Conservation (phyloP, 139 green algal genomes). For the Auxenochlorella pyrenoidosa region DNA sequence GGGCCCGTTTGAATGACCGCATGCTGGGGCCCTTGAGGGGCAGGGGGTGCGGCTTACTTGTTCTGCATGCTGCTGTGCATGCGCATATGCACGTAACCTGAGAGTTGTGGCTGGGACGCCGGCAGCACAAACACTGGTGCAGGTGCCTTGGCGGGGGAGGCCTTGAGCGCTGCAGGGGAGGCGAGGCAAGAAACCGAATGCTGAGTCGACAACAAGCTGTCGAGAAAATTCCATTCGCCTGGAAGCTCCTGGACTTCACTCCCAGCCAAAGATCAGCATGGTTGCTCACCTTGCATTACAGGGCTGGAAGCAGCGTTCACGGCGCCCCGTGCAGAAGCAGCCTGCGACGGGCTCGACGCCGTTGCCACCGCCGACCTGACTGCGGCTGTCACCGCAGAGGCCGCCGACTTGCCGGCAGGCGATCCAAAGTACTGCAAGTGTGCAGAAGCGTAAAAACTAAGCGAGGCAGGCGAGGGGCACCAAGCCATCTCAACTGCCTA, state of each 20-base stretch:
- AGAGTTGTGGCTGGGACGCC: background rate
- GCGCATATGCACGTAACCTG: slow-evolving; percentile 4
- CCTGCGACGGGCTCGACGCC: background rate
- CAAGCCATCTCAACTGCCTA: background rate
- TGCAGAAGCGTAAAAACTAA: background rate
- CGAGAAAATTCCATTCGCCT: background rate
- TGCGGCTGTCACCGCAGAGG: too few relatives aligned
- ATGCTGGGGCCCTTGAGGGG: background rate
- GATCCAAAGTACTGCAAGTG: slow-evolving; percentile 21
- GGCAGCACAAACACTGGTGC: background rate
- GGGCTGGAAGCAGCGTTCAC: background rate
- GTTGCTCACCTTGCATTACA: background rate
- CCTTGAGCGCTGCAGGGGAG: background rate
- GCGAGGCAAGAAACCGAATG: background rate
- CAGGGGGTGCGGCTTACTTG: background rate
- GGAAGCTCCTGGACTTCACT: background rate
- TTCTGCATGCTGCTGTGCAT: slow-evolving; percentile 19
- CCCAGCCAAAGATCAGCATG: background rate
- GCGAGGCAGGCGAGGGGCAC: background rate
- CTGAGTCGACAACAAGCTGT: background rate
- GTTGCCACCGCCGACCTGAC: background rate
- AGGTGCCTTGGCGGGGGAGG: background rate
- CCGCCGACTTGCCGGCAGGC: background rate
- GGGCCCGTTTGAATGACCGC: background rate
- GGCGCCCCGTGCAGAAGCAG: background rate